A percentile compares a stretch with the other conserved stretches of the same genome.
Conservation (phyloP, 352 stramenopile genomes). For the Thalassiosira hispida region DNA sequence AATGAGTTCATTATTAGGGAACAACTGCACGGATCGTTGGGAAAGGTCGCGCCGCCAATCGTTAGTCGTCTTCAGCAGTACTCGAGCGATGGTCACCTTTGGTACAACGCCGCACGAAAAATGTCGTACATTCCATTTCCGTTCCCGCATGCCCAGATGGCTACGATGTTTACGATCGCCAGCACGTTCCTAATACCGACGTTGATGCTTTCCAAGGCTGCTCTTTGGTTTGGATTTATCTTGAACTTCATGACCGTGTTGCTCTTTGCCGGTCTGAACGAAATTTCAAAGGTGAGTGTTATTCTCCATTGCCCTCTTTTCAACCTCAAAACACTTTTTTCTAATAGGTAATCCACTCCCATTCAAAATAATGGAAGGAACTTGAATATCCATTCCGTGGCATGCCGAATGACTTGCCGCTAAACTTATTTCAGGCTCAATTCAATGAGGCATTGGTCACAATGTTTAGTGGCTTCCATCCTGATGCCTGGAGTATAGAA, state of each 20-base stretch:
- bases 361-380: constrained; percentile 33
- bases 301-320: too few species aligned
- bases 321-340: too few species aligned
- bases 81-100: constrained; percentile 58
- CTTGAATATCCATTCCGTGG: constrained; percentile 71
- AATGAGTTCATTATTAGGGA: constrained; percentile 64
- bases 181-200: constrained; percentile 52
- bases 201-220: constrained; percentile 60
- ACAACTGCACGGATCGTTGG: constrained; percentile 59
- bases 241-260: constrained; percentile 66
- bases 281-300: constrained; percentile 43
- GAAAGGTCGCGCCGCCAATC: constrained; percentile 62
- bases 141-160: constrained; percentile 74
- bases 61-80: constrained; percentile 68
- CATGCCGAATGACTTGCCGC: constrained; percentile 77
- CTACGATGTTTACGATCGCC: constrained; percentile 48
- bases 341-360: too few species aligned
- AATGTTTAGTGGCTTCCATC: constrained; percentile 78
- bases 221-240: constrained; percentile 43
- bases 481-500: constrained; percentile 58
- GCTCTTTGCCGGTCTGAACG: constrained; percentile 66
- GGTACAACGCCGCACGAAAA: constrained; percentile 77
- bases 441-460: constrained; percentile 77
- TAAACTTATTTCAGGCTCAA: constrained; percentile 78
- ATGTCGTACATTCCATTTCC: constrained; percentile 78